phyloP scores from a whole-genome alignment of 345 rosid genomes.

The Salix arbutifolia region DNA sequence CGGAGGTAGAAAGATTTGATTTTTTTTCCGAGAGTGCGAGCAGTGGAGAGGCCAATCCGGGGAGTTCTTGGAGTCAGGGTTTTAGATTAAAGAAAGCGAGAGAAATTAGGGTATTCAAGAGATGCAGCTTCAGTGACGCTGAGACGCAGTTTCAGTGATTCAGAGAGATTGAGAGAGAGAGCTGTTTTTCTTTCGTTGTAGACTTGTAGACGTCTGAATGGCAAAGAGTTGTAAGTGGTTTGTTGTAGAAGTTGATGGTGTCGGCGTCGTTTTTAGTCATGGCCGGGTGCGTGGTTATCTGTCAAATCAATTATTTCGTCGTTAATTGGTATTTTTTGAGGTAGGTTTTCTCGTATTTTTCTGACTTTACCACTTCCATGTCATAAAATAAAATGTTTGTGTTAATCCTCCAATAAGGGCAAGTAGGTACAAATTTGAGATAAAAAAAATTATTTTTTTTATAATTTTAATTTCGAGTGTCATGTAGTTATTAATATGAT shows the following conservation, averaged over 20 bases:
- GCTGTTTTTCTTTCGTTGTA: not conserved
- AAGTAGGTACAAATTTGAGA: too few species aligned
- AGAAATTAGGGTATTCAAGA: conserved; percentile 11
- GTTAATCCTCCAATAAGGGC: too few species aligned
- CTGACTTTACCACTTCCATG: too few species aligned
- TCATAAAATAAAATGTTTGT: too few species aligned
- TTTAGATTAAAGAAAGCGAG: not conserved
- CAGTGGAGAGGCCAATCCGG: not conserved
- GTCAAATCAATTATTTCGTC: not conserved
- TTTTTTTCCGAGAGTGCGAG: not conserved
- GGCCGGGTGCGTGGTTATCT: not conserved
- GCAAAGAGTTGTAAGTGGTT: conserved; percentile 8
- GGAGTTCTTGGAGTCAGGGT: not conserved
- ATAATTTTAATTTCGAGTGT: too few species aligned
- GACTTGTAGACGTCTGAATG: too few species aligned
- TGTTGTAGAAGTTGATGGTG: not conserved
- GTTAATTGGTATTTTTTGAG: not conserved
- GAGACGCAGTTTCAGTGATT: not conserved
- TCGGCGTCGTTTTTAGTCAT: conserved; percentile 18
- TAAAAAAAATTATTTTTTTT: too few species aligned
- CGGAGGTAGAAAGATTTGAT: not conserved
- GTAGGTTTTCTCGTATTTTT: too few species aligned
- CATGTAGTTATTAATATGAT: too few species aligned
- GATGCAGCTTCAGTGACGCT: conserved; percentile 1
- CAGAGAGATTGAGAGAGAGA: conserved; percentile 1